A percentile compares a stretch with the other conserved stretches of the same genome.
These are phyloP conservation scores for Prinsepia uniflora DNA, from an alignment of 306 rosid genomes.

Conservation along the genomic window DNA sequence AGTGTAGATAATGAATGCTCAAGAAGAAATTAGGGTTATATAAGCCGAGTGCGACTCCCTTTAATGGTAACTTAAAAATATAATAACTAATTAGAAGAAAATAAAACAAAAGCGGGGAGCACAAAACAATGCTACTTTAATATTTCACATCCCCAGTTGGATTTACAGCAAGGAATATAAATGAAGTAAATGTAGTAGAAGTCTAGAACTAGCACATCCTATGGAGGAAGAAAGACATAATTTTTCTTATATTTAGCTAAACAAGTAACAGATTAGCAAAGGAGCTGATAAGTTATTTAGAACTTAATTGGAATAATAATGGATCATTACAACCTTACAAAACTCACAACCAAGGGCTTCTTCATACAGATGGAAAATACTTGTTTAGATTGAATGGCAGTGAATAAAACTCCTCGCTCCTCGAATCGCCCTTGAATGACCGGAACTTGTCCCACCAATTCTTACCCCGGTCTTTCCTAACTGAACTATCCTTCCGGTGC, in stretches of 20 bases:
- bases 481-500: slow-evolving; percentile 49
- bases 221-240: slow-evolving; percentile 25
- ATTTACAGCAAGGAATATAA: slow-evolving; percentile 50
- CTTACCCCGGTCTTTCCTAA: slow-evolving; percentile 91
- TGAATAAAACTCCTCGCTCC: slow-evolving; percentile 93
- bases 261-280: slow-evolving; percentile 6
- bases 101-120: slow-evolving; percentile 6
- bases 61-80: not conserved
- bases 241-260: slow-evolving; percentile 26
- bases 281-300: slow-evolving; percentile 18
- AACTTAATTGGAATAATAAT: not conserved
- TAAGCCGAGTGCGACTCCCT: too few species aligned
- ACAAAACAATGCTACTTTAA: slow-evolving; percentile 25
- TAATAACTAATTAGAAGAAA: not conserved
- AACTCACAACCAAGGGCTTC: slow-evolving; percentile 16
- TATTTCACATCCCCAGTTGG: slow-evolving; percentile 37
- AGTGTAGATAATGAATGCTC: too few species aligned
- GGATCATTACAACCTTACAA: slow-evolving; percentile 29
- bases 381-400: slow-evolving; percentile 93
- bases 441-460: slow-evolving; percentile 95
- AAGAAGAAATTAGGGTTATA: too few species aligned
- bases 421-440: slow-evolving; percentile 68
- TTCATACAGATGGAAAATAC: slow-evolving; percentile 92
- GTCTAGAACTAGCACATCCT: slow-evolving; percentile 23
- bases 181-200: slow-evolving; percentile 34